A percentile compares a stretch with the other conserved stretches of the same genome.
These are phyloP conservation scores for Bipolaris victoriae DNA, from an alignment of 2,329 filamentous ascomycete genomes.

Conservation along the genomic window DNA sequence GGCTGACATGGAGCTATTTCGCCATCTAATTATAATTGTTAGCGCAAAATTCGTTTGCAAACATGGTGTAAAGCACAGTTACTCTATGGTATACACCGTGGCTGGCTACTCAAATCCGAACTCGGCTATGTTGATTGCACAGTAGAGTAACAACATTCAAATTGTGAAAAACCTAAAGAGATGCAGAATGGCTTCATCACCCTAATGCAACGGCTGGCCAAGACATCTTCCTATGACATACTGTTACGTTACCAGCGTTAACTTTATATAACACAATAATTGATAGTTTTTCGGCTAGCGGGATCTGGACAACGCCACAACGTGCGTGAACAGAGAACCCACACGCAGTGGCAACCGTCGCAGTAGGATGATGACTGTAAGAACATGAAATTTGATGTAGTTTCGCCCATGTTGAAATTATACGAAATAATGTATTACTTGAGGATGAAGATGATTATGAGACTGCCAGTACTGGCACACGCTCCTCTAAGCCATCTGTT, in stretches of 20 bases:
- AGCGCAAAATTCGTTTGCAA: too few species aligned
- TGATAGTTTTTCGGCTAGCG: neutral
- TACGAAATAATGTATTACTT: neutral
- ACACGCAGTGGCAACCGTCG: neutral
- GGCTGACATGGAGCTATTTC: too few species aligned
- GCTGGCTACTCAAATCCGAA: neutral
- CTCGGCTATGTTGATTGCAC: neutral
- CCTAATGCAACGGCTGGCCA: neutral
- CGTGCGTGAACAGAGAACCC: neutral
- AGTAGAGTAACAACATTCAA: neutral
- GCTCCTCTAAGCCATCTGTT: constrained; percentile 11
- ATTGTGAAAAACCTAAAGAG: neutral
- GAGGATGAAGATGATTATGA: neutral
- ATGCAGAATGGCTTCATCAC: neutral
- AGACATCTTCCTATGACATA: neutral
- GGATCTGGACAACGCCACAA: neutral
- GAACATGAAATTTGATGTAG: neutral
- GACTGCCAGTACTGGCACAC: neutral
- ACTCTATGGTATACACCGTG: neutral
- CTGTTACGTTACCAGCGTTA: neutral
- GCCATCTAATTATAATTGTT: too few species aligned
- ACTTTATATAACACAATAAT: neutral
- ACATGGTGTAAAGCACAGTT: neutral
- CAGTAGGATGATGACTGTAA: neutral
- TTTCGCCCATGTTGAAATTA: neutral